Evolutionary conservation across 768 basidiomycete species (phyloP), one percentile per base, ranked within the genome.

Genomic region (Boletus rubescentipes): DNA sequence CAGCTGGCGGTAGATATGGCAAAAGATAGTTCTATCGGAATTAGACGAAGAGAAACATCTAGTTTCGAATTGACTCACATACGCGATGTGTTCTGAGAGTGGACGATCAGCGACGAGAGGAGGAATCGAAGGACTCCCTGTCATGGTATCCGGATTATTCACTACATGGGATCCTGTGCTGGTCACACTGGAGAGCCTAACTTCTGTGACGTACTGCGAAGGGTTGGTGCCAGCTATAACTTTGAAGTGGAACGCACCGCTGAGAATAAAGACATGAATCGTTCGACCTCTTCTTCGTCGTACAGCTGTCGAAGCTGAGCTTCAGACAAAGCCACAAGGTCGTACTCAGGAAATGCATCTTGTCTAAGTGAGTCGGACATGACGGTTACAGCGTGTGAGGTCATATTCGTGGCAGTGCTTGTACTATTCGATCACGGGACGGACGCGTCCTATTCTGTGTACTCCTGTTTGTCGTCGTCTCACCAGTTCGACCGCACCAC

Each of bases 201-300:
- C 81, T 67, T 88, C 86, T 11, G 75, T 79, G 5, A 87, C 82
- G 70, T 84, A 79, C 85, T 87, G 35, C 23, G 30, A 23, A 30
- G 15, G 0, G 26, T 57, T 46, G 47, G 57, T 46, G 29, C 34
- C 26, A 32, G 37, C 2, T 14, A 14, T 32, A 44, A 39, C 51
- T 35, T 44, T 23, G 29, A 51, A 43, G 40, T 44, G 53, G n/a
- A 42, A 71, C 79, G 65, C 62, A 85, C 85, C 34, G 77, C 73
- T 38, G 83, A 80, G 67, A 88, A 88, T n/a, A 86, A 63, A 40
- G 70, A 63, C 29, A 87, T 68, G 63, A 84, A 87, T 26, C 82
- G 72, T 15, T 82, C 76, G 14, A 86, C 79, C 69, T 87, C 84
- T 63, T 86, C 84, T 49, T 80, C 76, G 23, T 87, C 85, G 55